phyloP scores from a whole-genome alignment of 1,139 yeast species.

The Debaryomyces sp. region DNA sequence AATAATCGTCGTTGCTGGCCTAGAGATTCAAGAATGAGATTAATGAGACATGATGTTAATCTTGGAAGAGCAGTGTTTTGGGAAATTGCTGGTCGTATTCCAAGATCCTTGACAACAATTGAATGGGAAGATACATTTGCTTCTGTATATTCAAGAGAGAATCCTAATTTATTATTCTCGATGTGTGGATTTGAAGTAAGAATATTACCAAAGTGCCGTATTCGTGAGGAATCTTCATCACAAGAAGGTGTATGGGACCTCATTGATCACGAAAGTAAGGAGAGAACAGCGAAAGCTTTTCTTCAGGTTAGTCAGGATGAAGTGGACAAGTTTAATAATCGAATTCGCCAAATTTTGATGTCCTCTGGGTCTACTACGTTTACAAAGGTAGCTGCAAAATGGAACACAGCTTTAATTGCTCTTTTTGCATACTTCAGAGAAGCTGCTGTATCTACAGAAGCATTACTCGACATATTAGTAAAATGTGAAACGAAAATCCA shows the following conservation, averaged over 20 bases:
- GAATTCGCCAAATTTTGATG: slow-evolving; percentile 90
- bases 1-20: slow-evolving; percentile 96
- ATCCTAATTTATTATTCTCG: slow-evolving; percentile 82
- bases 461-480: slow-evolving; percentile 78
- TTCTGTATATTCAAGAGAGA: slow-evolving; percentile 87
- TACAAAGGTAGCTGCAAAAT: slow-evolving; percentile 90
- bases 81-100: slow-evolving; percentile 83
- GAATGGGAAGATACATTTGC: slow-evolving; percentile 84
- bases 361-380: slow-evolving; percentile 96
- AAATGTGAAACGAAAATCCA: slow-evolving; percentile 94
- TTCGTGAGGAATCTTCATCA: slow-evolving; percentile 48
- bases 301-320: slow-evolving; percentile 82
- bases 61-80: slow-evolving; percentile 91
- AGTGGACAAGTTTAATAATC: slow-evolving; percentile 76
- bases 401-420: slow-evolving; percentile 93
- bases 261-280: slow-evolving; percentile 69
- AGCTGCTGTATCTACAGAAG: slow-evolving; percentile 84
- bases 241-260: slow-evolving; percentile 93
- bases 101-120: slow-evolving; percentile 69
- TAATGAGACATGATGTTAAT: slow-evolving; percentile 89
- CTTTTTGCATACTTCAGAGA: slow-evolving; percentile 90
- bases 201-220: slow-evolving; percentile 73
- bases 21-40: slow-evolving; percentile 83
- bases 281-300: slow-evolving; percentile 87
- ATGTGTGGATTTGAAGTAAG: slow-evolving; percentile 97